Percentiles rank a stretch among this genome's conserved stretches.
Conservation (phyloP, 2,329 filamentous ascomycete species). For the Rhinocladiella similis region DNA sequence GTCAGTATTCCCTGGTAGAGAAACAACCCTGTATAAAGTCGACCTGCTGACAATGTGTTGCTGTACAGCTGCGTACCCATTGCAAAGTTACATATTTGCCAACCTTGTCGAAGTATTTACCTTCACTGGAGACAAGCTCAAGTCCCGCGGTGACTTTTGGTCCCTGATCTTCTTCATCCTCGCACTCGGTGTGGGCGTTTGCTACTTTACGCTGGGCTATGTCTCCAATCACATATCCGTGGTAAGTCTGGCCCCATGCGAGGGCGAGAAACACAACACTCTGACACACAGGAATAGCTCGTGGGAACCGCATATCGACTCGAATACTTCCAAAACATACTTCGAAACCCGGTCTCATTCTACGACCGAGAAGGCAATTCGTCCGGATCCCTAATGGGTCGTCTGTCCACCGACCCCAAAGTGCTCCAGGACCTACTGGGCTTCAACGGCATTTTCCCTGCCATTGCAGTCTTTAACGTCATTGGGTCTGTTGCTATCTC, state of each 20-base stretch:
- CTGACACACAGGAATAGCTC: conserved; percentile 29
- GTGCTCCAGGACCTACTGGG: conserved; percentile 53
- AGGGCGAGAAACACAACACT: conserved; percentile 33
- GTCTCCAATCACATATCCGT: conserved; percentile 45
- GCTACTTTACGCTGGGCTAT: conserved; percentile 50
- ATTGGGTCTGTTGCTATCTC: conserved; percentile 65
- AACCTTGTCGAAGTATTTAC: conserved; percentile 51
- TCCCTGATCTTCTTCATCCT: conserved; percentile 59
- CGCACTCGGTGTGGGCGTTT: conserved; percentile 47
- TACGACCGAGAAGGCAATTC: conserved; percentile 50
- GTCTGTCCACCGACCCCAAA: conserved; percentile 51
- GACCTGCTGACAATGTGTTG: conserved; percentile 13
- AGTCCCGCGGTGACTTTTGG: conserved; percentile 50
- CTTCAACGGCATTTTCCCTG: conserved; percentile 68
- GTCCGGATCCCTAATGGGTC: conserved; percentile 48
- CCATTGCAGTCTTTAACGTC: conserved; percentile 69
- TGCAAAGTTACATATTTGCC: conserved; percentile 49
- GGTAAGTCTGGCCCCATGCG: conserved; percentile 8
- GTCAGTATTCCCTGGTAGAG: conserved; percentile 28
- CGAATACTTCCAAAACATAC: conserved; percentile 48
- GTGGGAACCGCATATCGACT: conserved; percentile 41
- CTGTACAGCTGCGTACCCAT: conserved; percentile 50
- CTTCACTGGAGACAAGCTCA: conserved; percentile 39
- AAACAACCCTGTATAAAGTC: neutral
- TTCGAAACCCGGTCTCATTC: conserved; percentile 44